A percentile compares a stretch with the other conserved stretches of the same genome.
These are phyloP conservation scores for Nymphaea colorata DNA, from an alignment of 164 flowering plant species.

Conservation along the genomic window DNA sequence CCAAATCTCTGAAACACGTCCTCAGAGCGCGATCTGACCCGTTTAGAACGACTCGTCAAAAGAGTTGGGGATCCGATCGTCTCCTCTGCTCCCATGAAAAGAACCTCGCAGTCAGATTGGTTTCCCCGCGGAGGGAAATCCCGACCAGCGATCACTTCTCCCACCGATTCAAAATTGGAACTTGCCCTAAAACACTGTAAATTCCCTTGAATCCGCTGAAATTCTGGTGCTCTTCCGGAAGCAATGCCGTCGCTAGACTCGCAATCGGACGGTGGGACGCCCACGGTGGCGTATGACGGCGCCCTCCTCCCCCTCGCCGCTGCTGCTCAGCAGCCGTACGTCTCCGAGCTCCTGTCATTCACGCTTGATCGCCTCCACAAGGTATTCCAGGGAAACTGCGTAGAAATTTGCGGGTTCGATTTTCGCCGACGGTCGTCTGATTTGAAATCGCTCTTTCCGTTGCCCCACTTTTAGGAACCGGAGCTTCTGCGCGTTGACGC, in stretches of 20 bases:
- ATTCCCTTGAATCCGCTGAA: neutral
- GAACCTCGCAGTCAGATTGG: neutral
- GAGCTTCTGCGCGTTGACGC: constrained; percentile 95
- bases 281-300: constrained; percentile 15
- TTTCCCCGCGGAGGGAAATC: neutral
- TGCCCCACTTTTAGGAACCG: constrained; percentile 45
- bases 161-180: neutral
- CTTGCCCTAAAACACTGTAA: neutral
- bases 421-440: neutral
- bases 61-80: no score
- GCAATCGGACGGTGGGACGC: neutral
- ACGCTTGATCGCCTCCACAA: constrained; percentile 99
- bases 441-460: neutral
- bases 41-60: no score
- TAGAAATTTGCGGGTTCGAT: neutral
- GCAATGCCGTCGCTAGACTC: constrained; percentile 9
- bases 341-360: constrained; percentile 96
- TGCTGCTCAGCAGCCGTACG: constrained; percentile 80
- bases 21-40: no score
- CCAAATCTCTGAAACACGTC: no score
- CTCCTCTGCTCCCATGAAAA: no score
- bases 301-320: constrained; percentile 59
- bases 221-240: constrained; percentile 2
- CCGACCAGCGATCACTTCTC: neutral
- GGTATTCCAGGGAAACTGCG: constrained; percentile 16